A percentile compares a stretch with the other conserved stretches of the same genome.
phyloP scores from a whole-genome alignment of 331 rosid genomes.

The Malus hybrid region DNA sequence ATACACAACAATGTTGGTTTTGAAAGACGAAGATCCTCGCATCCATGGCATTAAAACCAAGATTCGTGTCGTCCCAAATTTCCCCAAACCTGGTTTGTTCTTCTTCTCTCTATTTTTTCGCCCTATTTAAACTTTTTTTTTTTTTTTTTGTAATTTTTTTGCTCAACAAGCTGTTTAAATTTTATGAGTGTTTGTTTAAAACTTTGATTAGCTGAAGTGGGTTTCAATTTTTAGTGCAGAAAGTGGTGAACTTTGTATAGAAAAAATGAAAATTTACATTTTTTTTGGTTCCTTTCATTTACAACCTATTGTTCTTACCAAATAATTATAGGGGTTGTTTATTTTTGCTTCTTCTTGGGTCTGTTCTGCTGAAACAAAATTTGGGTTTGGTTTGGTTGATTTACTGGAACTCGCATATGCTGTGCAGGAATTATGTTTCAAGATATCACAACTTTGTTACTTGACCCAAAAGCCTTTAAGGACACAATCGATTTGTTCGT shows the following conservation, averaged over 20 bases:
- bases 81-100: conserved; percentile 67
- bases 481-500: conserved; percentile 89
- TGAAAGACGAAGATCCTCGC: conserved; percentile 60
- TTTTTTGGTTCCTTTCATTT: no score
- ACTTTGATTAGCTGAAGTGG: neutral
- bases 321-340: no score
- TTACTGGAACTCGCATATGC: neutral
- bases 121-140: neutral
- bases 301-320: neutral
- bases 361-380: no score
- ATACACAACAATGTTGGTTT: conserved; percentile 57
- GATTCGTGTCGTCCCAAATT: conserved; percentile 87
- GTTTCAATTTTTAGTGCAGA: conserved; percentile 4
- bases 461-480: conserved; percentile 84
- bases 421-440: conserved; percentile 90
- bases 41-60: conserved; percentile 75
- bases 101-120: neutral
- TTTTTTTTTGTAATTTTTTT: neutral
- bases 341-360: no score
- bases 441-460: conserved; percentile 82
- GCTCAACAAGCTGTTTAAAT: neutral
- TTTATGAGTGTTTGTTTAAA: no score
- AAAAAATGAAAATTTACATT: no score
- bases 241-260: neutral
- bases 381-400: neutral